A percentile compares a stretch with the other conserved stretches of the same genome.
phyloP scores from a whole-genome alignment of 176 grass and related monocot species.

The Aechmea fasciata region DNA sequence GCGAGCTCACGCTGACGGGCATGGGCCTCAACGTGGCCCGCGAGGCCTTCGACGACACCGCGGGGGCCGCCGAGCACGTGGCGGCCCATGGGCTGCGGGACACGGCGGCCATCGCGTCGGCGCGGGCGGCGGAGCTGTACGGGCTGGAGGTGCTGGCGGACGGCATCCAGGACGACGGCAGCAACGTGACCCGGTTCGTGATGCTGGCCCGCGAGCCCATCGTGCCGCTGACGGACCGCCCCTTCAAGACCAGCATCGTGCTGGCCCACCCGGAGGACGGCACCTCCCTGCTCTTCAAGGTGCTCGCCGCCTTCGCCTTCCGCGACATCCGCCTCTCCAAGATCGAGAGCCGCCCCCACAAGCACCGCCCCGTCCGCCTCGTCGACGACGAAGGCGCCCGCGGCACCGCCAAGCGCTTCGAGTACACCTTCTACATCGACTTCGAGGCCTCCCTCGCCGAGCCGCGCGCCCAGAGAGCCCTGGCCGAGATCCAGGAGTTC shows the following conservation, averaged over 20 bases:
- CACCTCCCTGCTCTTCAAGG: constrained; percentile 35
- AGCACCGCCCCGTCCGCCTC: constrained; percentile 25
- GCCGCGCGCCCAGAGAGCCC: constrained; percentile 4
- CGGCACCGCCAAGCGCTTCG: constrained; percentile 39
- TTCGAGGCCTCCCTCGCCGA: constrained; percentile 38
- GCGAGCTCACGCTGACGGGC: constrained; percentile 22
- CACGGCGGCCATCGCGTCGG: constrained; percentile 23
- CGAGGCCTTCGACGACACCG: constrained; percentile 26
- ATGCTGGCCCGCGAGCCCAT: constrained; percentile 20
- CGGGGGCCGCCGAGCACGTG: constrained; percentile 23
- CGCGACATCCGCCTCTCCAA: constrained; percentile 30
- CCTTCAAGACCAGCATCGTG: constrained; percentile 30
- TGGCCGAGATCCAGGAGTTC: constrained; percentile 23
- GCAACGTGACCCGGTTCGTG: constrained; percentile 24
- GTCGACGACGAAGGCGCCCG: constrained; percentile 29
- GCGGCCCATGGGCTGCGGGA: constrained; percentile 12
- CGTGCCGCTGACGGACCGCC: constrained; percentile 18
- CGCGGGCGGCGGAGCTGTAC: constrained; percentile 15
- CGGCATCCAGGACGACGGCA: constrained; percentile 19
- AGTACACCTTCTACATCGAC: constrained; percentile 38
- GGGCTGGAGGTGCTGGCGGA: constrained; percentile 16
- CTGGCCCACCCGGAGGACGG: constrained; percentile 16
- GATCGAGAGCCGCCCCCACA: constrained; percentile 37
- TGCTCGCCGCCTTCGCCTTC: constrained; percentile 34
- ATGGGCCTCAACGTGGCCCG: constrained; percentile 13